Percentiles rank a stretch among this genome's conserved stretches.
Evolutionary conservation across 306 rosid genomes (phyloP).

Genomic region (Abrus precatorius): DNA sequence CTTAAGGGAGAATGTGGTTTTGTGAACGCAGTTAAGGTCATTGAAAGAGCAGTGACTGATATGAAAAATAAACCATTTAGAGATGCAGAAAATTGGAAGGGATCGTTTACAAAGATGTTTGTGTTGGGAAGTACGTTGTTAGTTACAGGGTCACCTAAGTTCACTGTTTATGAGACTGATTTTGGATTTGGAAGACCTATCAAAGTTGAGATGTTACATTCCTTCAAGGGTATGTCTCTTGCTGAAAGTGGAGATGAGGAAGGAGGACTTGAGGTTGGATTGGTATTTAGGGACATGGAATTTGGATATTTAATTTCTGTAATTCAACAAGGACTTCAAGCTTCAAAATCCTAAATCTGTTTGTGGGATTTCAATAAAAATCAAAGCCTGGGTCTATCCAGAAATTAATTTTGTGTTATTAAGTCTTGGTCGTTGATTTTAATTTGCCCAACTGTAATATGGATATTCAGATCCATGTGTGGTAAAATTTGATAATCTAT

Average conservation of each 20-base stretch:
- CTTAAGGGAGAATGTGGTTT: constrained; percentile 49
- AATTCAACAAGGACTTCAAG: constrained; percentile 26
- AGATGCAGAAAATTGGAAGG: constrained; percentile 45
- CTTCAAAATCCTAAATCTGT: not conserved
- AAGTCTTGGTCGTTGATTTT: not conserved
- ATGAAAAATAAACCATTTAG: constrained; percentile 42
- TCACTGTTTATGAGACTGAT: constrained; percentile 51
- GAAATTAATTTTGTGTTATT: not conserved
- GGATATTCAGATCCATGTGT: not conserved
- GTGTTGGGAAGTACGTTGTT: constrained; percentile 37
- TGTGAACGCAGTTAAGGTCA: constrained; percentile 44
- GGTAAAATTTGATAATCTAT: not conserved
- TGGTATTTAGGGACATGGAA: constrained; percentile 7
- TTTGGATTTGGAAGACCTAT: constrained; percentile 59
- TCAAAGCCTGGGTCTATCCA: not conserved
- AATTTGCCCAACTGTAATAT: not conserved
- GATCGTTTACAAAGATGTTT: constrained; percentile 24
- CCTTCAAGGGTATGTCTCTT: constrained; percentile 45
- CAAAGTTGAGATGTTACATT: constrained; percentile 59
- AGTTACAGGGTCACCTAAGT: constrained; percentile 50
- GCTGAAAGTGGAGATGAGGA: constrained; percentile 48
- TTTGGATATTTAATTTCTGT: constrained; percentile 24
- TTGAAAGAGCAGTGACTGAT: constrained; percentile 28
- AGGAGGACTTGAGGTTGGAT: constrained; percentile 55
- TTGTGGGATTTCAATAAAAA: not conserved